Evolutionary conservation across 1,284 basidiomycete species (phyloP), one percentile per base, ranked within the genome.

Genomic region (Boletus smithii): DNA sequence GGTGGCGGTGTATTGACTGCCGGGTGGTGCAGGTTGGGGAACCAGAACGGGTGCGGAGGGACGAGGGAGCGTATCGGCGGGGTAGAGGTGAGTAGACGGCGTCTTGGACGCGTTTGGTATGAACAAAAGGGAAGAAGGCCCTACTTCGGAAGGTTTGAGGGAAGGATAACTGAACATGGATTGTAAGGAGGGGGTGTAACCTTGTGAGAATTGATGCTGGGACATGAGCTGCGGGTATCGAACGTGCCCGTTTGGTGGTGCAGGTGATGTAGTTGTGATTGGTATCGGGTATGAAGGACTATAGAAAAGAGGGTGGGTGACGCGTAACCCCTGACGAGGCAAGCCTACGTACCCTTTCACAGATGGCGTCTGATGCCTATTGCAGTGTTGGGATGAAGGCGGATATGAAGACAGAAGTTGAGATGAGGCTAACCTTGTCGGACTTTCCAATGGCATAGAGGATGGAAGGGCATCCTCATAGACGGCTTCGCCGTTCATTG

Each of bases 171-270:
- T 60, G 59, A 80, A 79, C 75, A 79, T 79, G 35, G 79, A 80
- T 49, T 72, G 71, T 10, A 78, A 55, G 18, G 79, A 79, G 16
- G 79, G 79, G n/a, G 71, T 68, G 53, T 81, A 81, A 45, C 79
- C 79, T 56, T 81, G 79, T 51, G 68, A 70, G 23, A 73, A 69
- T 56, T 81, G 79, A 43, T 81, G 79, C 46, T 73, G 71, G 2
- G 74, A 73, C 79, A 81, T 81, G 38, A 80, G 69, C 8, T 73
- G 69, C 9, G 75, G 77, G 55, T 79, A 79, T 51, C 69, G 69
- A 53, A 77, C 53, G 20, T 63, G 49, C 33, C 69, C 68, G n/a
- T 71, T 69, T 20, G 72, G 65, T 4, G 76, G 73, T 33, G 72
- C 59, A 11, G 72, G 70, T 34, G 77, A 75, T 17, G 77, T 80